Percentiles rank a stretch among this genome's conserved stretches.
phyloP scores from a whole-genome alignment of 768 basidiomycete species.

The Phlebiopsis gigantea region DNA sequence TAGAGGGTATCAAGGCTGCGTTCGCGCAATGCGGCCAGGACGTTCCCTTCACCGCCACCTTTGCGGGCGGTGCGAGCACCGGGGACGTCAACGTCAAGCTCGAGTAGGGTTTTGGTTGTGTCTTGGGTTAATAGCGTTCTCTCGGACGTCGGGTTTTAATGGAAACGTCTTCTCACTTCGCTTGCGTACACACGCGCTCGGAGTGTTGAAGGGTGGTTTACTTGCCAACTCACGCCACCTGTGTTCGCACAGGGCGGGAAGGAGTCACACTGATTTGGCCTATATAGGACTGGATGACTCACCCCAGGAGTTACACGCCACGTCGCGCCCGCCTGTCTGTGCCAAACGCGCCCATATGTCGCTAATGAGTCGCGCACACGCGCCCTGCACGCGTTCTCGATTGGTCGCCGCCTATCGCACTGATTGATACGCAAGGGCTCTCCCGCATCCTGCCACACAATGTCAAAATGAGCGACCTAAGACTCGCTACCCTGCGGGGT shows the following conservation, averaged over 20 bases:
- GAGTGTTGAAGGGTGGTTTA: no score
- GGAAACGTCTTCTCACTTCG: background rate
- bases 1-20: slow-evolving; percentile 22
- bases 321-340: no score
- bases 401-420: no score
- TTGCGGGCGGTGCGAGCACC: slow-evolving; percentile 19
- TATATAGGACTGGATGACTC: background rate
- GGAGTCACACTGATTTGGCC: background rate
- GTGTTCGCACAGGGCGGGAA: no score
- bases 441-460: no score
- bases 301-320: background rate
- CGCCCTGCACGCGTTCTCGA: background rate
- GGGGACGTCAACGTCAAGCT: slow-evolving; percentile 20
- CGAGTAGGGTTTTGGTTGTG: background rate
- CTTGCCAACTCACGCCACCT: no score
- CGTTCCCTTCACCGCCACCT: slow-evolving; percentile 23
- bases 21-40: slow-evolving; percentile 22
- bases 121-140: background rate
- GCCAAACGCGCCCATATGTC: background rate
- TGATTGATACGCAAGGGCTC: no score
- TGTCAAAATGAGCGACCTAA: no score
- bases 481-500: no score
- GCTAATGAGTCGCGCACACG: background rate
- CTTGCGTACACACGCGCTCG: no score
- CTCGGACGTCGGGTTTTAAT: background rate